Evolutionary conservation across 2,329 filamentous ascomycete genomes (phyloP), one percentile per base, ranked within the genome.

Genomic region (Verticillium klebahnii): DNA sequence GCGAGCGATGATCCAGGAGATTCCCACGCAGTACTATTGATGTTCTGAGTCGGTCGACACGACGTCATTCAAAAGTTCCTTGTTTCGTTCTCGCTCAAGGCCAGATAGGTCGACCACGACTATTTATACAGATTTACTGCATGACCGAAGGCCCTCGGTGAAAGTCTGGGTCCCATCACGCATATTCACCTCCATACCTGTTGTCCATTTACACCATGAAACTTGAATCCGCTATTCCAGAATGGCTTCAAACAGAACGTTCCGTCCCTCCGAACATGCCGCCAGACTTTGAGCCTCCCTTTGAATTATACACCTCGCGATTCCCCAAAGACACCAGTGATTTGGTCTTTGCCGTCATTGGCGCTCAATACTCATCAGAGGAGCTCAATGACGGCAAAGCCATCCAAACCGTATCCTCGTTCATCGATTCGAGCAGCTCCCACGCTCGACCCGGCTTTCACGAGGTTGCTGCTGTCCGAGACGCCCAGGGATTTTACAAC

Each of bases 301-400:
- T 65, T 56, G 62, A 61, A 9, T 59, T 58, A 2, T 67, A 66
- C 40, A 63, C 61, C 19, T 57, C 65, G 1, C 60, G 61, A n/a
- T 68, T 67, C 25, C 60, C 61, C 52, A 62, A 65, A 39, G 58
- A 62, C 31, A 60, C 61, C 2, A 59, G 61, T 40, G 63, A 62
- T 11, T 58, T 67, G 55, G 64, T 65, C 34, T 60, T 68, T 37
- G 64, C 62, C 17, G 55, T 67, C 32, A 58, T 68, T 19, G 64
- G 63, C 19, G 61, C 60, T 7, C 65, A 67, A 39, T 67, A 66
- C 25, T 29, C 37, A 3, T 58, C 60, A 7, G 37, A 25, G 25
- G 34, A 19, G 2, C 40, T 39, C 1, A 23, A 55, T 4, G 60
- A 64, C 19, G 63, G 59, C 11, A 56, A 37, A 6, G 61, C 63